Conservation (phyloP, 768 basidiomycete genomes). For the Boletus rex-veris region DNA sequence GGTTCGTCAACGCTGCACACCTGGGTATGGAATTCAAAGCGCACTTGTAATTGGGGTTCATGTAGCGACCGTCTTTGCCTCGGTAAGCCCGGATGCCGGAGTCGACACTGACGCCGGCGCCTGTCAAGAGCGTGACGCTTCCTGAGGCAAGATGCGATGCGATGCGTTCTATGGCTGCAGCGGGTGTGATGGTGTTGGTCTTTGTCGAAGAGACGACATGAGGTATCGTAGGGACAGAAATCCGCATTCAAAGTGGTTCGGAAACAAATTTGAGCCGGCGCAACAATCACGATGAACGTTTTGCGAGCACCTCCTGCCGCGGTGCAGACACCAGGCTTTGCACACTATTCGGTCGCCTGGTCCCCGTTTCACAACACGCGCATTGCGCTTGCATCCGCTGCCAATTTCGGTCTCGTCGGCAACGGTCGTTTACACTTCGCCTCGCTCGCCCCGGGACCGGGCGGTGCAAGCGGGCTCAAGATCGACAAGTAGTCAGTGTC, state of each 20-base stretch:
- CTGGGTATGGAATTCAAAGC: constrained; percentile 10
- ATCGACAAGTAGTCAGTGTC: constrained; percentile 67
- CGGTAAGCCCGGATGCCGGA: constrained; percentile 95
- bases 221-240: constrained; percentile 75
- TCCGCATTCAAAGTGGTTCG: constrained; percentile 48
- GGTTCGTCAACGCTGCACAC: neutral
- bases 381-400: constrained; percentile 76
- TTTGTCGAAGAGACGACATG: constrained; percentile 39
- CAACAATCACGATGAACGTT: constrained; percentile 30
- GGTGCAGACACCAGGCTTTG: constrained; percentile 76
- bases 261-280: no score
- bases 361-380: constrained; percentile 79
- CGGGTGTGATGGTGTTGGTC: constrained; percentile 38
- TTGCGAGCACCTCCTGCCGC: constrained; percentile 41
- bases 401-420: constrained; percentile 93
- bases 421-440: constrained; percentile 84
- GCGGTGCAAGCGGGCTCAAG: constrained; percentile 41
- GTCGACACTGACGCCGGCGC: constrained; percentile 94
- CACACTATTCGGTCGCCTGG: constrained; percentile 79
- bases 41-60: constrained; percentile 88
- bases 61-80: constrained; percentile 78
- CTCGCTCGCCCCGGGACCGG: constrained; percentile 48
- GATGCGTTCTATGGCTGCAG: constrained; percentile 58
- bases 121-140: constrained; percentile 74
- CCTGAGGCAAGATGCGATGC: constrained; percentile 64